These are phyloP conservation scores for Crithidia expoeki DNA, from an alignment of 208 protist genomes.

Conservation along the genomic window DNA sequence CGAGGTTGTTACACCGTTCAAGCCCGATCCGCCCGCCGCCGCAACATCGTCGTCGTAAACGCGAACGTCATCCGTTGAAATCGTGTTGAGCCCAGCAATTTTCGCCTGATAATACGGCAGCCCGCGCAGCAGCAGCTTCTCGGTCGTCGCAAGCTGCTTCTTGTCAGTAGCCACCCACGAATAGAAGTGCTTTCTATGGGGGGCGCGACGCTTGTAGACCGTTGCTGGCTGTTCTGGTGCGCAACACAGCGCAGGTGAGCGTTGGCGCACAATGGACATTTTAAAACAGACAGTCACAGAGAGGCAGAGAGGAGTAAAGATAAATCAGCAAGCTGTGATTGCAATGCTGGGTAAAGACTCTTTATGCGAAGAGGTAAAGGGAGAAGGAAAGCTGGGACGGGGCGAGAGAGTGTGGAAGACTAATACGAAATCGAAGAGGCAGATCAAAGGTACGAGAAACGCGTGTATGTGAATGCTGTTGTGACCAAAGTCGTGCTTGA, in stretches of 20 bases:
- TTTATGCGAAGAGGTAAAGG: too few species aligned
- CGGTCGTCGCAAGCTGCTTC: slow-evolving; percentile 29
- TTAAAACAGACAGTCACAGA: too few species aligned
- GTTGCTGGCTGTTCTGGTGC: background rate
- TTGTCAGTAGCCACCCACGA: slow-evolving; percentile 47
- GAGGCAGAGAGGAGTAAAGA: background rate
- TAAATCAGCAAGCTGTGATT: background rate
- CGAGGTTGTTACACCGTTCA: background rate
- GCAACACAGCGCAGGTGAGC: background rate
- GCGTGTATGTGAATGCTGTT: too few species aligned
- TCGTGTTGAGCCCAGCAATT: slow-evolving; percentile 62
- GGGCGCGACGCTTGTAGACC: slow-evolving; percentile 10
- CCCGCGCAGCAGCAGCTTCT: slow-evolving; percentile 37
- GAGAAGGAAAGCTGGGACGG: too few species aligned
- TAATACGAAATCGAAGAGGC: too few species aligned
- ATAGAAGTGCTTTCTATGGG: slow-evolving; percentile 41
- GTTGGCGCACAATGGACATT: slow-evolving; percentile 15
- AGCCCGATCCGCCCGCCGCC: background rate
- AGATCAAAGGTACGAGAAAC: too few species aligned
- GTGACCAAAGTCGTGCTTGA: too few species aligned
- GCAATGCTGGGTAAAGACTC: background rate
- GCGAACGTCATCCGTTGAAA: slow-evolving; percentile 49
- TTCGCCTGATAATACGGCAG: slow-evolving; percentile 37
- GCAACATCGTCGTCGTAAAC: slow-evolving; percentile 11
- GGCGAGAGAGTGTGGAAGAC: too few species aligned